Percentiles rank a stretch among this genome's conserved stretches.
phyloP scores from a whole-genome alignment of 345 rosid species.

The Gossypium rotundifolium region DNA sequence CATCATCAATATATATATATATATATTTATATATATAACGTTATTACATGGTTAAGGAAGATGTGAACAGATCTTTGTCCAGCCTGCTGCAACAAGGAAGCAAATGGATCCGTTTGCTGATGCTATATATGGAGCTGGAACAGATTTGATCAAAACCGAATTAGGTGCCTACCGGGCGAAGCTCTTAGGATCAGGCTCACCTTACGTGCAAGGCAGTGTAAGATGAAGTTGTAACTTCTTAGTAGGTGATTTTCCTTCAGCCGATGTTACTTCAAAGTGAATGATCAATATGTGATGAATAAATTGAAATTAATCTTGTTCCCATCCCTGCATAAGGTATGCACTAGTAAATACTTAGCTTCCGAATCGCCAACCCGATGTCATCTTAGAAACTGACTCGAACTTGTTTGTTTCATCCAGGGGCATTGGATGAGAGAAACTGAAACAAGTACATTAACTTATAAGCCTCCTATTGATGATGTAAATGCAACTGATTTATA shows the following conservation, averaged over 20 bases:
- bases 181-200: constrained; percentile 56
- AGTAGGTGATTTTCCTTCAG: background rate
- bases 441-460: background rate
- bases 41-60: background rate
- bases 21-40: background rate
- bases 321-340: constrained; percentile 59
- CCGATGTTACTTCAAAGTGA: constrained; percentile 63
- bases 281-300: constrained; percentile 65
- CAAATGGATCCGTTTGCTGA: constrained; percentile 38
- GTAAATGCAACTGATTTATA: constrained; percentile 65
- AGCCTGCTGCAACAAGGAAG: background rate
- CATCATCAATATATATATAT: background rate
- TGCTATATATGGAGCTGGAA: constrained; percentile 55
- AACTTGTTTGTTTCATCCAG: background rate
- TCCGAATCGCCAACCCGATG: background rate
- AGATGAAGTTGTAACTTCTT: constrained; percentile 15
- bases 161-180: constrained; percentile 56
- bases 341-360: background rate
- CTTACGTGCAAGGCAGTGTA: constrained; percentile 65
- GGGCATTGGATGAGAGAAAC: background rate
- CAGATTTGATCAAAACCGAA: constrained; percentile 45
- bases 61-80: background rate
- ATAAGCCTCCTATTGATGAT: constrained; percentile 52
- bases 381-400: background rate
- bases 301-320: constrained; percentile 57